phyloP scores from a whole-genome alignment of 179 eudicot genomes.

The Camellia oleifera region DNA sequence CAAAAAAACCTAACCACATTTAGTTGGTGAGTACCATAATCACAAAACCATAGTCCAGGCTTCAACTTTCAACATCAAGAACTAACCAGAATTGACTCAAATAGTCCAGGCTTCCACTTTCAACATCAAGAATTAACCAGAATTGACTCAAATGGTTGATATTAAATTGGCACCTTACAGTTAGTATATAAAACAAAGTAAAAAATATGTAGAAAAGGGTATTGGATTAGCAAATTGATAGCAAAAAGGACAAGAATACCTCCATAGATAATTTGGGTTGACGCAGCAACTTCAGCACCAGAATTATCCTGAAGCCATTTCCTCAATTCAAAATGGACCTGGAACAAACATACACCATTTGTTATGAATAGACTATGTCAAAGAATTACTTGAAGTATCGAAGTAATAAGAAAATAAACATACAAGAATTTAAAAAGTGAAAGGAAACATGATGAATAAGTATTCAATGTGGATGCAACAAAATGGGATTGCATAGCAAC shows the following conservation, averaged over 20 bases:
- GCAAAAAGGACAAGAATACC: constrained; percentile 30
- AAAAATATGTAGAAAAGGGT: too few relatives aligned
- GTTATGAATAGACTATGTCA: not conserved
- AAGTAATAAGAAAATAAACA: not conserved
- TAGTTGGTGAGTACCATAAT: not conserved
- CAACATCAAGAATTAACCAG: not conserved
- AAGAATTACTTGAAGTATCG: not conserved
- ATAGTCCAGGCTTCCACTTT: not conserved
- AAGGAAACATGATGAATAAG: too few relatives aligned
- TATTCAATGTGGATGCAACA: not conserved
- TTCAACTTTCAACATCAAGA: not conserved
- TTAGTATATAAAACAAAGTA: not conserved
- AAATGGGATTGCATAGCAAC: not conserved
- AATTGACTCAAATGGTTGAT: too few relatives aligned
- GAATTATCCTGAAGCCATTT: constrained; percentile 62
- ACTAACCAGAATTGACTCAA: too few relatives aligned
- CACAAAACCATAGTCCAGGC: not conserved
- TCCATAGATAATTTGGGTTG: constrained; percentile 78
- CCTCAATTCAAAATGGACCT: constrained; percentile 73
- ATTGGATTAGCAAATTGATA: not conserved
- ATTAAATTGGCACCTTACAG: not conserved
- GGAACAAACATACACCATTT: constrained; percentile 10
- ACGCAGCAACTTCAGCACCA: constrained; percentile 51
- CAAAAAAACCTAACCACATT: not conserved
- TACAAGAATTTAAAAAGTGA: constrained; percentile 1